phyloP scores from a whole-genome alignment of 768 basidiomycete species.

The Glaciozyma martinii region DNA sequence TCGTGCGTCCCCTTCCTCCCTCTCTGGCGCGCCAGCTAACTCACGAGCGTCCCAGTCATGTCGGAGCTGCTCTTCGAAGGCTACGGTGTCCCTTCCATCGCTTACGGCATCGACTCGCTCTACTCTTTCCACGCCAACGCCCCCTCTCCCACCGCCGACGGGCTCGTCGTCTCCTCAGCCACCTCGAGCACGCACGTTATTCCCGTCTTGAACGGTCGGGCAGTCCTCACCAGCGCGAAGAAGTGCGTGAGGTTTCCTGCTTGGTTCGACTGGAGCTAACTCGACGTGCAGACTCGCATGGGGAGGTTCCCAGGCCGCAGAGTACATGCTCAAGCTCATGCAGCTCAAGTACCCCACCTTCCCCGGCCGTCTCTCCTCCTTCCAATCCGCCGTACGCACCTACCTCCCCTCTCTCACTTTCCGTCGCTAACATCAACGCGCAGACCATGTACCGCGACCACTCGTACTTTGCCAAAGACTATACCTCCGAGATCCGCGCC shows the following conservation, averaged over 20 bases:
- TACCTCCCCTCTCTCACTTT: not conserved
- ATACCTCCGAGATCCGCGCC: conserved; percentile 54
- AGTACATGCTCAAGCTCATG: conserved; percentile 83
- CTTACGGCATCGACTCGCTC: conserved; percentile 79
- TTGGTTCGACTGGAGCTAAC: not conserved
- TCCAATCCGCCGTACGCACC: conserved; percentile 60
- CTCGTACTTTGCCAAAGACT: conserved; percentile 74
- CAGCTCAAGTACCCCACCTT: conserved; percentile 94
- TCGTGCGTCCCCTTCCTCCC: conserved; percentile 49
- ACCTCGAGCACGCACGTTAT: conserved; percentile 84
- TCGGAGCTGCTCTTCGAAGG: conserved; percentile 94
- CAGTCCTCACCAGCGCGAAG: conserved; percentile 74
- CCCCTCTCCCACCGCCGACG: conserved; percentile 51
- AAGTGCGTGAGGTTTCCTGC: conserved; percentile 11
- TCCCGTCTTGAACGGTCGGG: conserved; percentile 72
- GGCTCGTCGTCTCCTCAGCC: conserved; percentile 82
- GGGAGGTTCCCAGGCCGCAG: conserved; percentile 82
- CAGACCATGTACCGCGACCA: conserved; percentile 88
- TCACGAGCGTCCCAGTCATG: conserved; percentile 52
- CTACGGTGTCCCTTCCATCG: conserved; percentile 73
- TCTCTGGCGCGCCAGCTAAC: conserved; percentile 1
- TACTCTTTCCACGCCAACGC: conserved; percentile 83
- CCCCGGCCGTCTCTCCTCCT: conserved; percentile 66
- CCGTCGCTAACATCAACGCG: not conserved
- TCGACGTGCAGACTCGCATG: conserved; percentile 65